Conservation (phyloP, 805 yeast genomes). For the Saccharomycopsis amapae region DNA sequence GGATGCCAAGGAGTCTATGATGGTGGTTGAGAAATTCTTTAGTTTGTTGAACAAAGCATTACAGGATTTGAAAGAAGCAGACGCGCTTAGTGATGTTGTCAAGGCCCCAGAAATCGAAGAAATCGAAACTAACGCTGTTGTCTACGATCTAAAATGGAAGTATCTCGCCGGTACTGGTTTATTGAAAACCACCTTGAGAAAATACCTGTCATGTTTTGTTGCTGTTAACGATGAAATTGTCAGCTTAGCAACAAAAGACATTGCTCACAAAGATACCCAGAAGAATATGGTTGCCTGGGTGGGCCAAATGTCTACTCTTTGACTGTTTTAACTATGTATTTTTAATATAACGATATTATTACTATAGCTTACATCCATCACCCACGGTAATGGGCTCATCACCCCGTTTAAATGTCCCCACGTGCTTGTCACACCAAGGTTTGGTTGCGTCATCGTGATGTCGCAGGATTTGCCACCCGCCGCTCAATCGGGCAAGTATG, state of each 20-base stretch:
- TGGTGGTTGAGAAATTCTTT: background rate
- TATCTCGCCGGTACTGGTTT: conserved; percentile 33
- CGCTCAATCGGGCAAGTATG: no score
- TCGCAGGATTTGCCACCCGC: no score
- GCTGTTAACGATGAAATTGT: conserved; percentile 29
- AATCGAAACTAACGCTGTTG: conserved; percentile 17
- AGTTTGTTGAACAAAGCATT: background rate
- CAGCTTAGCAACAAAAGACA: conserved; percentile 29
- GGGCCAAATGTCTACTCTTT: no score
- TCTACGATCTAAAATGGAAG: conserved; percentile 36
- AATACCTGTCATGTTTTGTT: conserved; percentile 38
- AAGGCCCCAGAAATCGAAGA: background rate
- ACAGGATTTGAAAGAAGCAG: background rate
- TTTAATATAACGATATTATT: no score
- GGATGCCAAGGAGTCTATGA: background rate
- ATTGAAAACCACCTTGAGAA: conserved; percentile 35
- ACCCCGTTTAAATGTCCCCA: no score
- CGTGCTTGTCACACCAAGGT: no score
- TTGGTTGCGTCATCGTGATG: no score
- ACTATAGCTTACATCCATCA: no score
- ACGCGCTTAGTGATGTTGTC: background rate
- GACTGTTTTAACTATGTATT: no score
- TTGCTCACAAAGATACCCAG: conserved; percentile 30
- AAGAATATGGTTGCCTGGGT: conserved; percentile 29
- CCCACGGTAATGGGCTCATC: no score